A percentile compares a stretch with the other conserved stretches of the same genome.
Conservation (phyloP, 1,284 basidiomycete species). For the Abortiporus biennis region DNA sequence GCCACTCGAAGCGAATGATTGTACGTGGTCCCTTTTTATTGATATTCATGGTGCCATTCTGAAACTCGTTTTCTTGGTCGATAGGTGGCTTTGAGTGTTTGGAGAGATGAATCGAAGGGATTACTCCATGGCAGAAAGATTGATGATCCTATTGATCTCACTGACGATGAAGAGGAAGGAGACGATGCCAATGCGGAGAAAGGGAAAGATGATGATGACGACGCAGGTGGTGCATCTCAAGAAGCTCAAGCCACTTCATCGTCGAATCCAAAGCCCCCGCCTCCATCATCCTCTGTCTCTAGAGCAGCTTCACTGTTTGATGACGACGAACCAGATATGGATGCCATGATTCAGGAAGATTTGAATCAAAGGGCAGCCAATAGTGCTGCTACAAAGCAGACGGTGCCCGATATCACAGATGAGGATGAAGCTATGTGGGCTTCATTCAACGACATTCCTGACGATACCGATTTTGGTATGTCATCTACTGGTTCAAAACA, state of each 20-base stretch:
- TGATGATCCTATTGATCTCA: constrained; percentile 28
- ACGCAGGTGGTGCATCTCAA: constrained; percentile 29
- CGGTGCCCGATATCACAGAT: constrained; percentile 16
- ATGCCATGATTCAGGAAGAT: constrained; percentile 43
- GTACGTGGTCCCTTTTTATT: constrained; percentile 37
- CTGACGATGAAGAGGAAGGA: constrained; percentile 12
- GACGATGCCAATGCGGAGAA: not conserved
- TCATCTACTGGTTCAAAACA: not conserved
- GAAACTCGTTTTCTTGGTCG: constrained; percentile 4
- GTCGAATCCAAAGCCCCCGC: not conserved
- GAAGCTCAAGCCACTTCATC: constrained; percentile 5
- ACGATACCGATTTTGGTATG: not conserved
- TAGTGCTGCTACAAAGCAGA: not conserved
- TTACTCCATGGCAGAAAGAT: constrained; percentile 29
- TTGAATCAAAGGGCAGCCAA: constrained; percentile 5
- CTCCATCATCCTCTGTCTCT: constrained; percentile 36
- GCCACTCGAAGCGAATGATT: constrained; percentile 77
- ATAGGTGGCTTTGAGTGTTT: constrained; percentile 65
- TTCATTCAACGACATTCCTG: constrained; percentile 26
- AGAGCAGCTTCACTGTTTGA: constrained; percentile 23
- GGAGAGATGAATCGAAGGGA: constrained; percentile 68
- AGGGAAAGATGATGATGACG: constrained; percentile 1
- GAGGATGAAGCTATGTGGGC: constrained; percentile 56
- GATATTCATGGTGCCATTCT: not conserved
- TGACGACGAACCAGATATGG: constrained; percentile 52